These are phyloP conservation scores for Lachancea lanzarotensis DNA, from an alignment of 805 yeast species.

Conservation along the genomic window DNA sequence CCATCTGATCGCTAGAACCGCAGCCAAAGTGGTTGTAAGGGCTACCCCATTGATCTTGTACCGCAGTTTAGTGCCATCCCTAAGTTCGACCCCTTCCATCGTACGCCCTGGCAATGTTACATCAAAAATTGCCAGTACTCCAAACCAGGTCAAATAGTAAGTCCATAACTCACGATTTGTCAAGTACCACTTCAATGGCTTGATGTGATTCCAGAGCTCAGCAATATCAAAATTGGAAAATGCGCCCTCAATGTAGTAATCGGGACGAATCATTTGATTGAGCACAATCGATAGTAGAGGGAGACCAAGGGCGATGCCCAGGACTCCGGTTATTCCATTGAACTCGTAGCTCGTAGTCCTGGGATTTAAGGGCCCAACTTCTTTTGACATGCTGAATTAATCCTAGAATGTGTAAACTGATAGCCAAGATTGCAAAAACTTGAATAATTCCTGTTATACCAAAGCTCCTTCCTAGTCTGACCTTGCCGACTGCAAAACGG, in stretches of 20 bases:
- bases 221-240: constrained; percentile 35
- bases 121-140: constrained; percentile 56
- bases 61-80: constrained; percentile 65
- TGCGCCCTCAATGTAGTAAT: constrained; percentile 46
- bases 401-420: too few species aligned
- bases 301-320: constrained; percentile 55
- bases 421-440: background rate
- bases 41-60: constrained; percentile 81
- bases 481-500: background rate
- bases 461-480: too few species aligned
- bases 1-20: constrained; percentile 46
- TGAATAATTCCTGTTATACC: background rate
- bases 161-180: constrained; percentile 49
- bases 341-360: constrained; percentile 66
- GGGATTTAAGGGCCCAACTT: constrained; percentile 49
- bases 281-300: constrained; percentile 58
- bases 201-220: constrained; percentile 34
- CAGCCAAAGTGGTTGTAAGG: constrained; percentile 38
- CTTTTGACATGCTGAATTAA: background rate
- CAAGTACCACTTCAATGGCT: constrained; percentile 27
- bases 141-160: constrained; percentile 69
- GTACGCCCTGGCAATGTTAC: constrained; percentile 56
- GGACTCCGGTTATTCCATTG: constrained; percentile 70
- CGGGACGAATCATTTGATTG: constrained; percentile 55
- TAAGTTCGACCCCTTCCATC: constrained; percentile 57